phyloP scores from a whole-genome alignment of 2,329 filamentous ascomycete genomes.

The Arthrobotrys entomopaga region DNA sequence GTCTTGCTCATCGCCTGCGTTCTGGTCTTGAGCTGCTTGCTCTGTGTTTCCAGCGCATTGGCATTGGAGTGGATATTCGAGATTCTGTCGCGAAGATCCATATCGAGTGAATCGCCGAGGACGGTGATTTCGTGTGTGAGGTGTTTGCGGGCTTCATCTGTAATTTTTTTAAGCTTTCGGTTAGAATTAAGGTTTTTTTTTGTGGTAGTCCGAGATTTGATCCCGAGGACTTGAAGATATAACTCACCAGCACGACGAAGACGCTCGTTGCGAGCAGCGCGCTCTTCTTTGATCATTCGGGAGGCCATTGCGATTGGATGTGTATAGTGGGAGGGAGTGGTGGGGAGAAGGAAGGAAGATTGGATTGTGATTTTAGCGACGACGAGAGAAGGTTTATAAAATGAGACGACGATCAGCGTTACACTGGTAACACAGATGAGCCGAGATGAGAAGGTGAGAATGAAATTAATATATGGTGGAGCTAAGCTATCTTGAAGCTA shows the following conservation, averaged over 20 bases:
- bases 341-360: constrained; percentile 44
- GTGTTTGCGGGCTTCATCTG: constrained; percentile 66
- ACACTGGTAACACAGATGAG: constrained; percentile 48
- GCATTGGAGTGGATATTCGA: constrained; percentile 76
- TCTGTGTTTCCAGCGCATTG: constrained; percentile 73
- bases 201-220: neutral
- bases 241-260: constrained; percentile 59
- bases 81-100: constrained; percentile 75
- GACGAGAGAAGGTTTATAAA: constrained; percentile 18
- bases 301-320: constrained; percentile 57
- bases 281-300: constrained; percentile 59
- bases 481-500: constrained; percentile 27
- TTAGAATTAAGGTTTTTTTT: constrained; percentile 35
- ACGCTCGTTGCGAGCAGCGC: constrained; percentile 59
- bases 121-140: constrained; percentile 66
- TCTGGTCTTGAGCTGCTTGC: constrained; percentile 72
- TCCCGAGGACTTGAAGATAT: neutral
- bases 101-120: constrained; percentile 76
- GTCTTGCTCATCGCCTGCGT: constrained; percentile 72
- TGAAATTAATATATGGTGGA: neutral
- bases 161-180: constrained; percentile 43
- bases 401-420: constrained; percentile 32
- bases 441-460: constrained; percentile 15
- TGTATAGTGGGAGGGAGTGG: constrained; percentile 1
- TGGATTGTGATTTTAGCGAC: too few species aligned